Conservation (phyloP, 176 grass and related monocot genomes). For the Microstegium vimineum region DNA sequence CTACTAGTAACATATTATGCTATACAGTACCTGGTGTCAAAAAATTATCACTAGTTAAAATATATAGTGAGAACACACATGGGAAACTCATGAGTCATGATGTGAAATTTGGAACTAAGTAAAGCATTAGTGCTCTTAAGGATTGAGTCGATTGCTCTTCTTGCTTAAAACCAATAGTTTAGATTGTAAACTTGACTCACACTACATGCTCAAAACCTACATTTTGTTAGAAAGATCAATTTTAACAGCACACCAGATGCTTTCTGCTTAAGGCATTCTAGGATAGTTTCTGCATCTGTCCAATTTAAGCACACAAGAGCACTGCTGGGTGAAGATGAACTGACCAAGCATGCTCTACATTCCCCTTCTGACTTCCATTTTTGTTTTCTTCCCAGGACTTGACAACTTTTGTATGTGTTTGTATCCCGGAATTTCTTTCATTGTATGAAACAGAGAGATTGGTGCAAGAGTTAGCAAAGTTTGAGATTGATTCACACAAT, state of each 20-base stretch:
- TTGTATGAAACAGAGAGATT: slow-evolving; percentile 99
- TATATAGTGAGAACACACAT: background rate
- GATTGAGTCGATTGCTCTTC: background rate
- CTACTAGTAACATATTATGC: background rate
- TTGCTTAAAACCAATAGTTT: background rate
- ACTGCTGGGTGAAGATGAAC: background rate
- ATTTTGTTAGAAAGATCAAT: background rate
- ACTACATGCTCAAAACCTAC: background rate
- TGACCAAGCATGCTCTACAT: slow-evolving; percentile 6
- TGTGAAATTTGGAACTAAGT: slow-evolving; percentile 1
- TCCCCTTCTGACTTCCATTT: background rate
- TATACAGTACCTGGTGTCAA: background rate
- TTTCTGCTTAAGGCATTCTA: background rate
- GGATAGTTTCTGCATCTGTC: background rate
- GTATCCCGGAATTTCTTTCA: slow-evolving; percentile 99
- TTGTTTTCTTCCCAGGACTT: slow-evolving; percentile 60
- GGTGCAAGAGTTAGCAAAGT: slow-evolving; percentile 97
- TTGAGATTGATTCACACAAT: slow-evolving; percentile 94
- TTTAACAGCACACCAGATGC: background rate
- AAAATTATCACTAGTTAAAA: background rate
- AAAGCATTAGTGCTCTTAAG: background rate
- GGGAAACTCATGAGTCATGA: background rate
- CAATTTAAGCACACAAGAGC: background rate
- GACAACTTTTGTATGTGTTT: slow-evolving; percentile 98
- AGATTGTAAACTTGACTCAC: background rate